Evolutionary conservation across 768 basidiomycete species (phyloP).

Genomic region (Phaeotremella fagi): DNA sequence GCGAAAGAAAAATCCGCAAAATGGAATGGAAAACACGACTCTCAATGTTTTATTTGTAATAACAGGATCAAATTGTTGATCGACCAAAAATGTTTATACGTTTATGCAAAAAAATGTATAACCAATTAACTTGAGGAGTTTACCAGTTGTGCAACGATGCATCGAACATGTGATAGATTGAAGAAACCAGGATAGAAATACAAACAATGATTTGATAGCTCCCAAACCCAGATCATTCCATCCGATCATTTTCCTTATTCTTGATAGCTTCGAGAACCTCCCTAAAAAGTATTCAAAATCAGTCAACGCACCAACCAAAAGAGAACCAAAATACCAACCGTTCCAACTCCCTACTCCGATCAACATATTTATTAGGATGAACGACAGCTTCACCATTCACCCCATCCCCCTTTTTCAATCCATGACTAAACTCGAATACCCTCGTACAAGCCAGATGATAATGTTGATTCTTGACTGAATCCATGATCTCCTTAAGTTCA

Average conservation of each 20-base stretch:
- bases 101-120: no score
- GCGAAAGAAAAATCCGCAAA: no score
- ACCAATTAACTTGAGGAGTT: no score
- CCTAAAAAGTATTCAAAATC: slow-evolving; percentile 1
- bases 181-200: no score
- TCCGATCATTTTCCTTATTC: slow-evolving; percentile 22
- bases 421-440: slow-evolving; percentile 91
- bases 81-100: no score
- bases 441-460: slow-evolving; percentile 96
- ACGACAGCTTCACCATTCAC: slow-evolving; percentile 78
- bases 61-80: no score
- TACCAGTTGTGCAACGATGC: no score
- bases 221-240: slow-evolving; percentile 10
- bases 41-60: no score
- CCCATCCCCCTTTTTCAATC: slow-evolving; percentile 85
- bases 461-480: slow-evolving; percentile 69
- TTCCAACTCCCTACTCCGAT: slow-evolving; percentile 45
- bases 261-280: slow-evolving; percentile 24
- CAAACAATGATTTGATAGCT: no score
- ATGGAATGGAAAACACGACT: no score
- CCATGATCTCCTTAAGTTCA: slow-evolving; percentile 78
- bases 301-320: neutral
- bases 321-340: slow-evolving; percentile 20
- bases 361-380: slow-evolving; percentile 77
- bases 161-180: no score